Percentiles rank a stretch among this genome's conserved stretches.
phyloP scores from a whole-genome alignment of 352 stramenopile genomes.

The Globisporangium uncinulatum region DNA sequence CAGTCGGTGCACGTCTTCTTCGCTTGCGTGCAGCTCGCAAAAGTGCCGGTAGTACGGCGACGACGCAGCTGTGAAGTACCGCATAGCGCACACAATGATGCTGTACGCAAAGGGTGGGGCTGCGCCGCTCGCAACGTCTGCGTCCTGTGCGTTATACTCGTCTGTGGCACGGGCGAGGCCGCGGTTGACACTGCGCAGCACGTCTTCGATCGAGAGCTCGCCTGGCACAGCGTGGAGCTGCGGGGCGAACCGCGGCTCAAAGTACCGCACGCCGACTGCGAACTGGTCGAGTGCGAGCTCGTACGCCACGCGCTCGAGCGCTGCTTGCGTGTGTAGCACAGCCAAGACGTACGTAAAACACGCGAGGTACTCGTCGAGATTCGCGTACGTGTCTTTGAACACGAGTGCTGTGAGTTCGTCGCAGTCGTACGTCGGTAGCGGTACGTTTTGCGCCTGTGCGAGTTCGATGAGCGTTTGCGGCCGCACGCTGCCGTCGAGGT shows the following conservation, averaged over 20 bases:
- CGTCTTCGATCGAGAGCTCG: slow-evolving; percentile 59
- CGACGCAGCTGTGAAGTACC: slow-evolving; percentile 79
- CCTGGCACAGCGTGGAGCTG: slow-evolving; percentile 69
- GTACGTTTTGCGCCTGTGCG: slow-evolving; percentile 57
- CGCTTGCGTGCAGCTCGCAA: slow-evolving; percentile 69
- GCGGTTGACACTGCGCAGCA: slow-evolving; percentile 61
- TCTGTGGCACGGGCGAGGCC: slow-evolving; percentile 56
- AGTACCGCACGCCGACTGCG: slow-evolving; percentile 72
- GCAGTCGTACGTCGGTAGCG: slow-evolving; percentile 74
- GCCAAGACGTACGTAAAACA: slow-evolving; percentile 77
- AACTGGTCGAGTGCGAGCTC: slow-evolving; percentile 83
- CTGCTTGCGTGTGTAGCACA: slow-evolving; percentile 48
- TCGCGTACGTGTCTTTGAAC: slow-evolving; percentile 81
- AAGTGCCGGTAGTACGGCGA: slow-evolving; percentile 84
- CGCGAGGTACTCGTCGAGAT: slow-evolving; percentile 77
- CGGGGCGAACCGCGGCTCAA: slow-evolving; percentile 83
- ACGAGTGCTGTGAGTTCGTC: slow-evolving; percentile 46
- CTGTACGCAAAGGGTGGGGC: slow-evolving; percentile 74
- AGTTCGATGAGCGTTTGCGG: slow-evolving; percentile 81
- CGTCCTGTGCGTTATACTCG: slow-evolving; percentile 56
- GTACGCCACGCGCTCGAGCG: slow-evolving; percentile 82
- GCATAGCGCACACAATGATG: slow-evolving; percentile 89
- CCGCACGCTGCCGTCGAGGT: slow-evolving; percentile 81
- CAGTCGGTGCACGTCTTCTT: slow-evolving; percentile 67
- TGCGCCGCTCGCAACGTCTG: slow-evolving; percentile 36